Evolutionary conservation across 164 flowering plant genomes (phyloP), one percentile per base, ranked within the genome.

Genomic region (Macadamia tetraphylla): DNA sequence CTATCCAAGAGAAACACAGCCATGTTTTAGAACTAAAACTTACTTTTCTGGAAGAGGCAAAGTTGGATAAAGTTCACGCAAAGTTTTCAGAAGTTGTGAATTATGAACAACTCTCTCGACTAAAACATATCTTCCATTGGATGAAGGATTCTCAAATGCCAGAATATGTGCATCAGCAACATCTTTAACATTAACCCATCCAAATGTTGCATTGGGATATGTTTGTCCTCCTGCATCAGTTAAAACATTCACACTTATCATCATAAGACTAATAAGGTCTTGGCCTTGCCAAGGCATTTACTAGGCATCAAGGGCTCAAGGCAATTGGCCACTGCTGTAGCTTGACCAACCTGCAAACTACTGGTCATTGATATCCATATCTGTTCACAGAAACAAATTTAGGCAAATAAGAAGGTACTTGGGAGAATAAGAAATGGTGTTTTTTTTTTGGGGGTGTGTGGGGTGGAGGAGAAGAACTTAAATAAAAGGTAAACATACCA

Each of bases 91-190:
- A 68, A 78, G 3, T 42, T 74, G 83, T 13, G 83, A 82, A 57
- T 12, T 56, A 66, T 77, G 83, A 52, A 60, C 75, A 63, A 82
- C 80, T 29, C 66, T 70, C 71, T 76, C 88, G 12, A 81, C 86
- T 55, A 86, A 30, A 70, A 81, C 79, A 67, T 87, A 85, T 79
- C 94, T 81, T 66, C 91, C 91, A 65, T 64, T 75, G 14, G 89
- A 86, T 48, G 87, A 80, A 73, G 88, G 78, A 71, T 69, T 69
- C 75, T 86, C 90, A 81, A 80, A 80, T 64, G 88, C 92, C 62
- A 70, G 75, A 75, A 89, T 76, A 77, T 87, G 89, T 29, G 92
- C 90, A 42, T 63, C 43, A 13, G 84, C 90, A 48, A 88, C 88
- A 82, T 88, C 87, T 77, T 77, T 82, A 30, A 85, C 86, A 71